A percentile compares a stretch with the other conserved stretches of the same genome.
Evolutionary conservation across 441 rosid species (phyloP).

Genomic region (Bocquillonia castaneifolia): DNA sequence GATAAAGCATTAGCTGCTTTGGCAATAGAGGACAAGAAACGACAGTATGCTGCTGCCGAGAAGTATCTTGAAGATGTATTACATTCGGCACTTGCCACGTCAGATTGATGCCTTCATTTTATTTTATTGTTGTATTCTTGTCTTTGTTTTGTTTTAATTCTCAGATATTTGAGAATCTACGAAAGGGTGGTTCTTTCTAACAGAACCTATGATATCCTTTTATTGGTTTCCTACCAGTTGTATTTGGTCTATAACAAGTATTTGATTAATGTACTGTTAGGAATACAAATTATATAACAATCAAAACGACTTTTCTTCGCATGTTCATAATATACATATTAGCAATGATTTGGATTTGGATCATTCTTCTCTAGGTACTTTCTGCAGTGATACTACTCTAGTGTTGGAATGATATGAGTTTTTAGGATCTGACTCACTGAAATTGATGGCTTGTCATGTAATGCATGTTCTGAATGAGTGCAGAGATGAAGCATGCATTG

Average conservation of each 20-base stretch:
- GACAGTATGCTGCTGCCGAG: constrained; percentile 87
- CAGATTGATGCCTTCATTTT: constrained; percentile 25
- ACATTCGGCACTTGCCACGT: constrained; percentile 68
- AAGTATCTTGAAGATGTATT: constrained; percentile 88
- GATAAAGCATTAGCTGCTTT: constrained; percentile 91
- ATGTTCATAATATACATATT: neutral
- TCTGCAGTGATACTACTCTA: too few species aligned
- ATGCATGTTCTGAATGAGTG: too few species aligned
- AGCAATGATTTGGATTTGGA: neutral
- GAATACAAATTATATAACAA: neutral
- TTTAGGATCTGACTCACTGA: neutral
- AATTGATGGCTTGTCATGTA: too few species aligned
- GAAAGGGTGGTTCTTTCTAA: neutral
- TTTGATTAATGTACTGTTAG: neutral
- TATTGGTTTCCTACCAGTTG: neutral
- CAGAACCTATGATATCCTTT: neutral
- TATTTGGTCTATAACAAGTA: neutral
- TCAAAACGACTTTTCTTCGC: neutral
- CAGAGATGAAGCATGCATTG: neutral
- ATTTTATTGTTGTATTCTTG: neutral
- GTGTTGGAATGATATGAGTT: too few species aligned
- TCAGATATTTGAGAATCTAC: neutral
- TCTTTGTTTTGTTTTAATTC: neutral
- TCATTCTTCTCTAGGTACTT: neutral
- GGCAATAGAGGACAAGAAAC: constrained; percentile 90